These are phyloP conservation scores for Neurospora sp. DNA, from an alignment of 495 filamentous ascomycete genomes.

Conservation along the genomic window DNA sequence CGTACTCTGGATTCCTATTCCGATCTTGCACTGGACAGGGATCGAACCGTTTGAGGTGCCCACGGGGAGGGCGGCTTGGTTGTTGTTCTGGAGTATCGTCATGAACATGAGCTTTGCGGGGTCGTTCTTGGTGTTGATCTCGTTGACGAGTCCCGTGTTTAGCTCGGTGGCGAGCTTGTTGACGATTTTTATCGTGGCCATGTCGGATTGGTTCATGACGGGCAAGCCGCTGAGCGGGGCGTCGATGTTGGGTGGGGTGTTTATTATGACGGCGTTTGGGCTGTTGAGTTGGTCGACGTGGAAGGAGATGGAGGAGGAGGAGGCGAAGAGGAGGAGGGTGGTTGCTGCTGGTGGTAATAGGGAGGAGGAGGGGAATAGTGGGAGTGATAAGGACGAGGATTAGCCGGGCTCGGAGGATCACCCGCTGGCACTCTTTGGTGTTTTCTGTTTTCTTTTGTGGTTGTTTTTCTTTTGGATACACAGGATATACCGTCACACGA, in stretches of 20 bases:
- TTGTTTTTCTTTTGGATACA: not conserved
- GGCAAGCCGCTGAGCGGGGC: slow-evolving; percentile 62
- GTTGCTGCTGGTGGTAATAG: not conserved
- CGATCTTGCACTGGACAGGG: slow-evolving; percentile 66
- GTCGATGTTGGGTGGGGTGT: slow-evolving; percentile 67
- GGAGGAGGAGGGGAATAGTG: not conserved
- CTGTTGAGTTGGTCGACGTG: slow-evolving; percentile 86
- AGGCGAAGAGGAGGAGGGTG: slow-evolving; percentile 45
- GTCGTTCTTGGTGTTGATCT: slow-evolving; percentile 87
- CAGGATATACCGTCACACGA: not conserved
- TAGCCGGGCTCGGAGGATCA: not conserved
- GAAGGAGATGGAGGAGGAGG: slow-evolving; percentile 81
- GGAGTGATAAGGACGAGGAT: not conserved
- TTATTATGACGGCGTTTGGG: slow-evolving; percentile 80
- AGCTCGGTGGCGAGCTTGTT: slow-evolving; percentile 85
- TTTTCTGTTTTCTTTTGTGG: not conserved
- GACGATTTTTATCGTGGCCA: slow-evolving; percentile 91
- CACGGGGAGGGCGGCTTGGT: slow-evolving; percentile 60
- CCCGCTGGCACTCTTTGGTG: not conserved
- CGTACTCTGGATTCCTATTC: slow-evolving; percentile 87
- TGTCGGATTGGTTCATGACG: slow-evolving; percentile 78
- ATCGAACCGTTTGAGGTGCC: slow-evolving; percentile 78
- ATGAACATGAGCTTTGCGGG: slow-evolving; percentile 87
- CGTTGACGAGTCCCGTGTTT: slow-evolving; percentile 82
- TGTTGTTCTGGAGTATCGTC: slow-evolving; percentile 68